A percentile compares a stretch with the other conserved stretches of the same genome.
Conservation (phyloP, 1,139 yeast species). For the Geotrichum histeridarum region DNA sequence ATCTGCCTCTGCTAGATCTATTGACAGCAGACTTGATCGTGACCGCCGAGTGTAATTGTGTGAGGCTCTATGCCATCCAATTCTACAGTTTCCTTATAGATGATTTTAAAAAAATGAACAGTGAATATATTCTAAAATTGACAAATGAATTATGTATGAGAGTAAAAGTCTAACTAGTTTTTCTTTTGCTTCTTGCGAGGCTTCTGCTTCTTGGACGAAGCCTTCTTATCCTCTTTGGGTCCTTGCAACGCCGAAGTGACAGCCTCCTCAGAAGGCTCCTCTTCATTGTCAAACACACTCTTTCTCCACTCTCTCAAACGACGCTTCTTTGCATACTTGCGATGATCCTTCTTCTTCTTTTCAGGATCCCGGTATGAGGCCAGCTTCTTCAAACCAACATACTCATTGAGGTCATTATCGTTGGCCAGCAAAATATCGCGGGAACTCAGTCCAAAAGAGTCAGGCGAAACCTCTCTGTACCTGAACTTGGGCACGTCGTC, state of each 20-base stretch:
- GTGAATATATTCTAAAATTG: neutral
- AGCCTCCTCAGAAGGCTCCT: slow-evolving; percentile 47
- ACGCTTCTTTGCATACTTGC: slow-evolving; percentile 78
- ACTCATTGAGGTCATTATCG: slow-evolving; percentile 76
- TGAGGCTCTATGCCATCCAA: neutral
- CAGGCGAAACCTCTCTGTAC: slow-evolving; percentile 94
- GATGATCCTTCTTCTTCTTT: slow-evolving; percentile 66
- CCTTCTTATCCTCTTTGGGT: neutral
- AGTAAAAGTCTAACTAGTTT: neutral
- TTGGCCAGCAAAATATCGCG: slow-evolving; percentile 88
- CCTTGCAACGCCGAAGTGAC: slow-evolving; percentile 11
- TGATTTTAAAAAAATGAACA: neutral
- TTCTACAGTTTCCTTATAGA: neutral
- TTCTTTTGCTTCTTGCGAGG: slow-evolving; percentile 15
- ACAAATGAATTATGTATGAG: neutral
- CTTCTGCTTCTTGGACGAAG: slow-evolving; percentile 4
- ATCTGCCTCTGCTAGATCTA: slow-evolving; percentile 2
- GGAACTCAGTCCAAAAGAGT: slow-evolving; percentile 77
- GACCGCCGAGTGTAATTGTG: no score
- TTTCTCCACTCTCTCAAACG: slow-evolving; percentile 87
- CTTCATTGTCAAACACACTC: slow-evolving; percentile 62
- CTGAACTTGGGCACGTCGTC: slow-evolving; percentile 64
- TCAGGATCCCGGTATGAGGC: slow-evolving; percentile 88
- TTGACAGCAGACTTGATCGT: neutral
- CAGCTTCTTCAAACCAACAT: slow-evolving; percentile 81